Percentiles rank a stretch among this genome's conserved stretches.
Evolutionary conservation across 75 land plant species (phyloP).

Genomic region (Larix kaempferi): DNA sequence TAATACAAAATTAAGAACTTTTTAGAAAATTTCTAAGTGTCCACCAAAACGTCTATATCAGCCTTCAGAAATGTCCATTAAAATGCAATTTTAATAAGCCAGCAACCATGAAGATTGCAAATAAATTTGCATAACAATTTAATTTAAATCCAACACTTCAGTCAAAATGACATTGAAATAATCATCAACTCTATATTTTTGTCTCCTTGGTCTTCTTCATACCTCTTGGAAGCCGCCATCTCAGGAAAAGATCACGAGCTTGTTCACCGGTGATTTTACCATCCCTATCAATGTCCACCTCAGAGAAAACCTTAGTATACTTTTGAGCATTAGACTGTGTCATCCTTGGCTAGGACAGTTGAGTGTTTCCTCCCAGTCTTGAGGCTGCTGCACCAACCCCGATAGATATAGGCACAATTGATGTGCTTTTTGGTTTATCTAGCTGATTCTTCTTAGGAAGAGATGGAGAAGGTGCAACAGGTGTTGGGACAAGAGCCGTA

Average conservation of each 20-base stretch:
- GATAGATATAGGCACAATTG: conserved; percentile 15
- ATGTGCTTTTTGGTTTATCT: conserved; percentile 15
- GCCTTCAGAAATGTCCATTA: neutral
- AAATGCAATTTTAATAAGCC: neutral
- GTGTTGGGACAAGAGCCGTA: conserved; percentile 3
- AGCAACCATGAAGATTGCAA: neutral
- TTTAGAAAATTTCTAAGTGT: neutral
- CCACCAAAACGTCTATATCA: neutral
- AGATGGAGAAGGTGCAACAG: conserved; percentile 21
- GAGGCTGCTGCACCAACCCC: conserved; percentile 22
- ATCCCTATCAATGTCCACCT: conserved; percentile 90
- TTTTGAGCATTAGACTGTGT: conserved; percentile 62
- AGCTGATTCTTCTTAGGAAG: conserved; percentile 22
- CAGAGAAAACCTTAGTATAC: conserved; percentile 68
- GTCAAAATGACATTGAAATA: neutral
- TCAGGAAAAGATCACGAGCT: conserved; percentile 84
- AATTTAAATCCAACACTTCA: neutral
- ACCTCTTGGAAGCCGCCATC: conserved; percentile 97
- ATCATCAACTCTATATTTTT: neutral
- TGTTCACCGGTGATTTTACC: conserved; percentile 90
- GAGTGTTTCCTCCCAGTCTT: conserved; percentile 20
- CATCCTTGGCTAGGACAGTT: conserved; percentile 79
- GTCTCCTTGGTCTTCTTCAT: neutral
- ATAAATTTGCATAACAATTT: neutral
- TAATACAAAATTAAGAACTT: neutral